Percentiles rank a stretch among this genome's conserved stretches.
These are phyloP conservation scores for Solanum dulcamara DNA, from an alignment of 257 asterid species.

Conservation along the genomic window DNA sequence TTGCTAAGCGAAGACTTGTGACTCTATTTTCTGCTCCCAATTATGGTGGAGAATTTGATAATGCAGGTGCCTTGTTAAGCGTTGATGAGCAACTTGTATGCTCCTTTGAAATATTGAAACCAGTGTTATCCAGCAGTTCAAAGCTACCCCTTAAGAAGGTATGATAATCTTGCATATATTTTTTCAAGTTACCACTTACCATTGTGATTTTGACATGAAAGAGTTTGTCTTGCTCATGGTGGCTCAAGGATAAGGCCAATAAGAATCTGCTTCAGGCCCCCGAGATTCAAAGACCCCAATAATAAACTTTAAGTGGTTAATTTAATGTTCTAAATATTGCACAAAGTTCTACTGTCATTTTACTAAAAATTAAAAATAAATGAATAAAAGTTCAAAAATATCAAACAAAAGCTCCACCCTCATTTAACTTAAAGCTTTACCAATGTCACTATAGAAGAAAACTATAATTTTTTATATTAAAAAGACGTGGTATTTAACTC, in stretches of 20 bases:
- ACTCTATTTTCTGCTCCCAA: conserved; percentile 54
- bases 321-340: not conserved
- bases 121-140: conserved; percentile 23
- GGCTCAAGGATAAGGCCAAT: not conserved
- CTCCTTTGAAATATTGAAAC: conserved; percentile 52
- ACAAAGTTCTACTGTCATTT: not conserved
- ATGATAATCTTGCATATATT: not conserved
- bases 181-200: not conserved
- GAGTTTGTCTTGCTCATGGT: not conserved
- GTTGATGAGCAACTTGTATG: conserved; percentile 46
- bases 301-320: not conserved
- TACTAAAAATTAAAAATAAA: not conserved
- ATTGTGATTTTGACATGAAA: not conserved
- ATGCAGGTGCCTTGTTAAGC: conserved; percentile 51
- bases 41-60: conserved; percentile 63
- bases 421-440: not conserved
- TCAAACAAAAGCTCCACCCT: not conserved
- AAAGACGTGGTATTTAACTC: not conserved
- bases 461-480: not conserved
- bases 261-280: not conserved
- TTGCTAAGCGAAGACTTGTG: conserved; percentile 59
- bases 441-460: not conserved
- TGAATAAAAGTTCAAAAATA: too few species aligned
- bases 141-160: conserved; percentile 50
- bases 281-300: not conserved